Evolutionary conservation across 1,284 basidiomycete species (phyloP).

Genomic region (Ustanciosporium gigantosporum): DNA sequence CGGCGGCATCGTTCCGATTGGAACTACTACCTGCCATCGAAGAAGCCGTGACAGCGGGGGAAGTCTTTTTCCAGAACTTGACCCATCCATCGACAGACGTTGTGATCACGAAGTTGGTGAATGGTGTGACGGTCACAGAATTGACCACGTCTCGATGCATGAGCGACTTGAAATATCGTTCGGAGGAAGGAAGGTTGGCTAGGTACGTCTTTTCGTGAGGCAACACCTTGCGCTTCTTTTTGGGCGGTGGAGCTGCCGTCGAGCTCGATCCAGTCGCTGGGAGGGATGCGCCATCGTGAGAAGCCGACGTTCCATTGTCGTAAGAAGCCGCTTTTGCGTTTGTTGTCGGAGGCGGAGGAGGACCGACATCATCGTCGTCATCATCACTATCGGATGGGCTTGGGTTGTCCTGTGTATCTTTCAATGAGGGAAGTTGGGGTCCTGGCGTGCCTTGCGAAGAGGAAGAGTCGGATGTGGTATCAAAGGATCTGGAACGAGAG

Average conservation of each 20-base stretch:
- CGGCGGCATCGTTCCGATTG: background rate
- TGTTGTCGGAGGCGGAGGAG: background rate
- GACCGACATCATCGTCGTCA: background rate
- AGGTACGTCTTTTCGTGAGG: conserved; percentile 82
- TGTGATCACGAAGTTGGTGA: conserved; percentile 78
- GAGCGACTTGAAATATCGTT: conserved; percentile 95
- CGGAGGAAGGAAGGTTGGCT: conserved; percentile 84
- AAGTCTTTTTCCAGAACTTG: conserved; percentile 99
- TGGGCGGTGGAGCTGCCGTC: background rate
- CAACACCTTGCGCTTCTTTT: conserved; percentile 57
- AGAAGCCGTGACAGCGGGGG: conserved; percentile 88
- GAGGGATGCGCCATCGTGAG: background rate
- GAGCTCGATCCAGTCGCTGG: background rate
- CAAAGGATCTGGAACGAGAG: background rate
- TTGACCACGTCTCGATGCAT: conserved; percentile 96
- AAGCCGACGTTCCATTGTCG: background rate
- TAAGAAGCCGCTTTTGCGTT: no score
- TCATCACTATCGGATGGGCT: background rate
- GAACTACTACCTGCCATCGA: conserved; percentile 50
- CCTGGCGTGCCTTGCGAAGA: background rate
- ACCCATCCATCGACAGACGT: conserved; percentile 93
- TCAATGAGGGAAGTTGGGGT: background rate
- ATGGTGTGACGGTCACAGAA: conserved; percentile 68
- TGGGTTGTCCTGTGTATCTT: background rate
- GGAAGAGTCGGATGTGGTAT: background rate